phyloP scores from a whole-genome alignment of 768 basidiomycete species.

The Mycena filopes region DNA sequence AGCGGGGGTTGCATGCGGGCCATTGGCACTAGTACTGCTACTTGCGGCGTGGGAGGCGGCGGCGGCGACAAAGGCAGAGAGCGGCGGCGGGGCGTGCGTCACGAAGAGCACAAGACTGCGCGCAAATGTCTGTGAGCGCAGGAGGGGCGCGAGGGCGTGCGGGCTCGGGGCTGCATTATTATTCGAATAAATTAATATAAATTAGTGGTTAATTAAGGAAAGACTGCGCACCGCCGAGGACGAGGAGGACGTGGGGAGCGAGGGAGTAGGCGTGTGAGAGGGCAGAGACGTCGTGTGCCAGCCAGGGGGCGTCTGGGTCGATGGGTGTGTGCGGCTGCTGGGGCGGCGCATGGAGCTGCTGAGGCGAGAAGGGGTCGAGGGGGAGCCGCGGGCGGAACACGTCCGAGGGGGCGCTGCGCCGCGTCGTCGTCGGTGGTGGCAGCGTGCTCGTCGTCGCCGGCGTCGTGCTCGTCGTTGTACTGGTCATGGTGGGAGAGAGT shows the following conservation, averaged over 20 bases:
- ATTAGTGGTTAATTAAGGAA: neutral
- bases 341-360: neutral
- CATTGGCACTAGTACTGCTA: neutral
- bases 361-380: conserved; percentile 46
- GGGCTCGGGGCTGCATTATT: conserved; percentile 43
- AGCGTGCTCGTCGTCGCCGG: neutral
- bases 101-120: conserved; percentile 53
- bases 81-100: conserved; percentile 48
- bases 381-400: conserved; percentile 52
- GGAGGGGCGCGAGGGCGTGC: conserved; percentile 48
- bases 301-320: conserved; percentile 41
- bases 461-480: neutral
- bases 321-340: neutral
- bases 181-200: neutral
- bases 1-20: conserved; percentile 33
- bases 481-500: neutral
- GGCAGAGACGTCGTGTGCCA: conserved; percentile 25
- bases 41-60: conserved; percentile 15
- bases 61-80: conserved; percentile 32
- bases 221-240: conserved; percentile 50
- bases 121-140: conserved; percentile 46
- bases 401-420: conserved; percentile 31
- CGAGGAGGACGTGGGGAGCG: conserved; percentile 46
- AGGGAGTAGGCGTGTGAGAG: conserved; percentile 13
- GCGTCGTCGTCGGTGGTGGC: neutral